phyloP scores from a whole-genome alignment of 495 filamentous ascomycete species.

The Trichoderma reesei region DNA sequence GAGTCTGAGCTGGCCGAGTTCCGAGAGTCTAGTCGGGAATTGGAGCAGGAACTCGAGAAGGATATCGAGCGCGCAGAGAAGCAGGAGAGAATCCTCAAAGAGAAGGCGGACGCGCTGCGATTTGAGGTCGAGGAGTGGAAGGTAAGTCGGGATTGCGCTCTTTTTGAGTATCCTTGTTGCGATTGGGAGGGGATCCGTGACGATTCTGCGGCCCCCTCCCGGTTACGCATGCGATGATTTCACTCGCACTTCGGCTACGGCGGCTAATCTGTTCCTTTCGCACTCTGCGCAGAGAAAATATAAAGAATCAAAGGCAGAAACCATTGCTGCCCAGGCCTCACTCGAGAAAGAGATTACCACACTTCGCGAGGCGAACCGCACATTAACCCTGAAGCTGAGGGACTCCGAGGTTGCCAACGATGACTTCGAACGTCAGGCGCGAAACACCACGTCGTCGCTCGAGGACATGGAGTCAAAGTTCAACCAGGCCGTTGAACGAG shows the following conservation, averaged over 20 bases:
- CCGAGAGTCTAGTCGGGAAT: constrained; percentile 82
- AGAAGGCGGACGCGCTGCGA: constrained; percentile 71
- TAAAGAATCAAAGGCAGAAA: constrained; percentile 86
- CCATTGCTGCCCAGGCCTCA: constrained; percentile 66
- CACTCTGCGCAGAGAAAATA: constrained; percentile 64
- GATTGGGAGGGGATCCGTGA: background rate
- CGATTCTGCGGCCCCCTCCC: background rate
- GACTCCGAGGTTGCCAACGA: constrained; percentile 98
- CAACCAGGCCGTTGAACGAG: constrained; percentile 84
- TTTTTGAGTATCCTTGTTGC: background rate
- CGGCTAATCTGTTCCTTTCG: constrained; percentile 12
- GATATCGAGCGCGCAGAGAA: constrained; percentile 94
- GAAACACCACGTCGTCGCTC: constrained; percentile 85
- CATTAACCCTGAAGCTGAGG: constrained; percentile 69
- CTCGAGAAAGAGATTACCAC: constrained; percentile 94
- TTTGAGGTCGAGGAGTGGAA: constrained; percentile 99
- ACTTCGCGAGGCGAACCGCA: constrained; percentile 73
- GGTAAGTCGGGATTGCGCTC: constrained; percentile 45
- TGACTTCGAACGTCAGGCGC: constrained; percentile 91
- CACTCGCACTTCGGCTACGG: background rate
- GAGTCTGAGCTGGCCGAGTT: constrained; percentile 90
- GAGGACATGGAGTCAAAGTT: constrained; percentile 97
- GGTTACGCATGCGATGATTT: background rate
- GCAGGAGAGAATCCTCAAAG: constrained; percentile 71
- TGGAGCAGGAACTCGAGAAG: constrained; percentile 92